Evolutionary conservation across 345 rosid genomes (phyloP).

Genomic region (Dipteronia dyeriana): DNA sequence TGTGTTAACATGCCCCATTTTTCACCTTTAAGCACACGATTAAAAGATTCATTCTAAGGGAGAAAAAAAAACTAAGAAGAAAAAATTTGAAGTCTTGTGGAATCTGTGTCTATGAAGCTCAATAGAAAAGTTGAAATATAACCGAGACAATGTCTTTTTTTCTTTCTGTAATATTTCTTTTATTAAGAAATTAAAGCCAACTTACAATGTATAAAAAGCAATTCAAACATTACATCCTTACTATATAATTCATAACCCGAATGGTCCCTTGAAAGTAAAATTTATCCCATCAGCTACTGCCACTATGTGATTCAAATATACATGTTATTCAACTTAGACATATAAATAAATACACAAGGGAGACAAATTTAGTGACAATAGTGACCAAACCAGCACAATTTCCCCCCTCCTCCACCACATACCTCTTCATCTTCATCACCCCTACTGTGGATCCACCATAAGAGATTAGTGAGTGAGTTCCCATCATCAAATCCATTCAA

Average conservation of each 20-base stretch:
- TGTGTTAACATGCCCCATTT: background rate
- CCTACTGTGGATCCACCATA: constrained; percentile 95
- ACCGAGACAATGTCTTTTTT: background rate
- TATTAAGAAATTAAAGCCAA: background rate
- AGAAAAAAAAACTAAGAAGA: too few species aligned
- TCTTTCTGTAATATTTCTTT: background rate
- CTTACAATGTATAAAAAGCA: background rate
- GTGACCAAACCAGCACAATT: constrained; percentile 68
- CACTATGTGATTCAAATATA: background rate
- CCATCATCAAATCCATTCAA: constrained; percentile 73
- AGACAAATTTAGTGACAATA: constrained; percentile 54
- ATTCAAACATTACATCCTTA: background rate
- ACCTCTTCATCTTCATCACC: constrained; percentile 37
- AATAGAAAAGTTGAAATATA: background rate
- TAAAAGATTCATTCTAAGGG: too few species aligned
- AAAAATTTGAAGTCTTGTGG: background rate
- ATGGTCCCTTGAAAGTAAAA: background rate
- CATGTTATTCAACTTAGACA: background rate
- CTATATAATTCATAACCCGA: background rate
- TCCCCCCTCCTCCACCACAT: constrained; percentile 51
- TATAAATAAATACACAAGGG: background rate
- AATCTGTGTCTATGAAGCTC: background rate
- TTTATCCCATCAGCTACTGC: constrained; percentile 1
- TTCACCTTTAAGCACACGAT: background rate
- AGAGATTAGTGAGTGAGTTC: constrained; percentile 69